phyloP scores from a whole-genome alignment of 352 stramenopile genomes.

The Pythium aphanidermatum region DNA sequence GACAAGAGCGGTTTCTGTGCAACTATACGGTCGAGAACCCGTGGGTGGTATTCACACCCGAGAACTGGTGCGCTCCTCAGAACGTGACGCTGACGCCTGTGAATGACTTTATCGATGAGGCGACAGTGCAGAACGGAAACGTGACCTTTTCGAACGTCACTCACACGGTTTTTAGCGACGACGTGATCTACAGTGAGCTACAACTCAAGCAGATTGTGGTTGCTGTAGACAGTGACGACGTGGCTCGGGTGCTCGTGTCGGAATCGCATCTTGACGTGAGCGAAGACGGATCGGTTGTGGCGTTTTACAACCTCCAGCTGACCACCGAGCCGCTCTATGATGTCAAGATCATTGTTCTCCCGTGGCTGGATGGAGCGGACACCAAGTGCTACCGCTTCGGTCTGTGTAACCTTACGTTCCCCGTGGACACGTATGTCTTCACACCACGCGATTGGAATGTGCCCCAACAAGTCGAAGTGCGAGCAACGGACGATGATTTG shows the following conservation, averaged over 20 bases:
- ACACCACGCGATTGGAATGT: slow-evolving; percentile 61
- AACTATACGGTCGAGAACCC: slow-evolving; percentile 70
- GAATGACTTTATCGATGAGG: slow-evolving; percentile 60
- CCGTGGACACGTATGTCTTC: slow-evolving; percentile 44
- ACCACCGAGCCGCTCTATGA: slow-evolving; percentile 53
- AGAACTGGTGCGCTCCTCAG: slow-evolving; percentile 66
- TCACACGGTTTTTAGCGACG: slow-evolving; percentile 56
- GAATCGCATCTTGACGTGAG: slow-evolving; percentile 43
- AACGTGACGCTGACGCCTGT: slow-evolving; percentile 37
- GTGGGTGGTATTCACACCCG: slow-evolving; percentile 65
- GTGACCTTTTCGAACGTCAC: slow-evolving; percentile 58
- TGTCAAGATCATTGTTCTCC: slow-evolving; percentile 55
- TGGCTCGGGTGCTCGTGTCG: slow-evolving; percentile 54
- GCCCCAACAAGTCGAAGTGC: slow-evolving; percentile 39
- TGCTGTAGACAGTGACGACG: slow-evolving; percentile 53
- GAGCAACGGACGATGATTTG: slow-evolving; percentile 55
- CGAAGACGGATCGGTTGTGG: slow-evolving; percentile 38
- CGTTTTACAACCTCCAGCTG: slow-evolving; percentile 44
- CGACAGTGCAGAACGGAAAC: slow-evolving; percentile 28
- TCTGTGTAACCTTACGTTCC: slow-evolving; percentile 65
- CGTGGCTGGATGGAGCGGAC: slow-evolving; percentile 52
- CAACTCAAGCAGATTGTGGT: slow-evolving; percentile 32
- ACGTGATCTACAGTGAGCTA: slow-evolving; percentile 51
- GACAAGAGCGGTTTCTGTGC: slow-evolving; percentile 68
- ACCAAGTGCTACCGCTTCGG: slow-evolving; percentile 70